Base-by-base conservation (phyloP, 176 grass and related monocot species). In the Oryza rufipogon region DNA sequence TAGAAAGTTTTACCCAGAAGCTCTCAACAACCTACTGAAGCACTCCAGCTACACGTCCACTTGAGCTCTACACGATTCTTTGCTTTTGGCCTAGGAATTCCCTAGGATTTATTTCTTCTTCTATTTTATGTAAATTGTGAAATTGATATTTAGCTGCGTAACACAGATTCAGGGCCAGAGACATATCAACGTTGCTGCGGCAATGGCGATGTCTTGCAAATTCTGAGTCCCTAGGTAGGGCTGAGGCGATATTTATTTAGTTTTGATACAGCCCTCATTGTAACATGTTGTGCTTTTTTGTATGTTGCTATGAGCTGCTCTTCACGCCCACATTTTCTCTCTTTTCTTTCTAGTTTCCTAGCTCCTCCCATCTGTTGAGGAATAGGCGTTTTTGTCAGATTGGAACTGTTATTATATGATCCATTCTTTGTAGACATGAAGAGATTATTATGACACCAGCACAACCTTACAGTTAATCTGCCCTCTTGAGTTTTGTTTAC, bases 1-100 rank as follows among this genome's bases (percentile, higher is more conserved):
- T 33, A 89, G 96, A 84, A 98, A 98, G 77, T 98, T 98, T 82
- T 95, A 93, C 77, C 96, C 93, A n/a, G 87, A 94, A 80, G 81
- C 96, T 83, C 89, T 93, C 77, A 83, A 89, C 87, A 95, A 94
- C 65, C 41, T 98, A 86, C 75, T 98, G 87, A 91, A 95, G 80
- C 73, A 90, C 82, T 87, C 89, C 85, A 90, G 80, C 86, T 90
- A 91, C 84, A 93, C 89, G 26, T 84, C 52, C n/a, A 65, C 91
- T 76, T 93, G 87, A 98, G 39, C 79, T 88, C 64, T 28, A 63
- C 68, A 61, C 32, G 9, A 89, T 91, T 89, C 77, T 89, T 91
- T 85, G 26, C 56, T 67, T 81, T 83, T 73, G 68, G 30, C 77
- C 80, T 81, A 77, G 80, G 80, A 79, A 79, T 76, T 16, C 39